Base-by-base conservation (phyloP, 2,329 filamentous ascomycete species). In the Albifimbria verrucaria region DNA sequence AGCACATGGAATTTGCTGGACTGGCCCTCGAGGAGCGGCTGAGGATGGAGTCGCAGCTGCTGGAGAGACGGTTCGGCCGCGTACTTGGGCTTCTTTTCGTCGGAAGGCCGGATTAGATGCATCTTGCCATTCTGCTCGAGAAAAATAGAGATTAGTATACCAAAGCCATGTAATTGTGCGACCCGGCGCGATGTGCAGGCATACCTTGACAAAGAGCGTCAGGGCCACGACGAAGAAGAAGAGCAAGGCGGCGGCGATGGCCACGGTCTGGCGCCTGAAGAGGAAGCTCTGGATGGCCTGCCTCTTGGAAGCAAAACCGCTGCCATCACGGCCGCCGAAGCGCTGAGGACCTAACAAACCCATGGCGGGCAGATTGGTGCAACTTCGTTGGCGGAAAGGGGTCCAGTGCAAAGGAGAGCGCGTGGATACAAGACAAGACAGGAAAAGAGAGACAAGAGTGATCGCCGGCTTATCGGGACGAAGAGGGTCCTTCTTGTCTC, bases 1-100 rank as follows among this genome's bases (percentile, higher is more conserved):
- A 69, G 53, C 3, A 69, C 50, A 26, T 66, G 63, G n/a, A 65
- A 51, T 3, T 55, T 54, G 7, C 45, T 39, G 24, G 26, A 26
- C n/a, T 25, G 25, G 46, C 46, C 46, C 25, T 48, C 23, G 25
- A 26, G 46, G 2, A 48, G 46, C n/a, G 46, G 46, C 25, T 48
- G 23, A 26, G 46, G 46, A 11, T 32, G 24, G 25, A 48, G 25
- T 15, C 46, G 46, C 17, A 48, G 17, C 25, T 48, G 23, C 46
- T 48, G 46, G 17, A 48, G 46, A n/a, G 46, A 48, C 15, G 46
- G 46, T 28, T 25, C n/a, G n/a, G 26, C n/a, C 9, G 25, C 46
- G 24, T 18, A 20, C 25, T 48, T 48, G 46, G 46, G 25, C 24
- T 25, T 39, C 32, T 39, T 39, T n/a, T 39, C 32, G 32, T 39